A percentile compares a stretch with the other conserved stretches of the same genome.
Evolutionary conservation across 2,329 filamentous ascomycete species (phyloP).

Genomic region (Fusarium pseudograminearum): DNA sequence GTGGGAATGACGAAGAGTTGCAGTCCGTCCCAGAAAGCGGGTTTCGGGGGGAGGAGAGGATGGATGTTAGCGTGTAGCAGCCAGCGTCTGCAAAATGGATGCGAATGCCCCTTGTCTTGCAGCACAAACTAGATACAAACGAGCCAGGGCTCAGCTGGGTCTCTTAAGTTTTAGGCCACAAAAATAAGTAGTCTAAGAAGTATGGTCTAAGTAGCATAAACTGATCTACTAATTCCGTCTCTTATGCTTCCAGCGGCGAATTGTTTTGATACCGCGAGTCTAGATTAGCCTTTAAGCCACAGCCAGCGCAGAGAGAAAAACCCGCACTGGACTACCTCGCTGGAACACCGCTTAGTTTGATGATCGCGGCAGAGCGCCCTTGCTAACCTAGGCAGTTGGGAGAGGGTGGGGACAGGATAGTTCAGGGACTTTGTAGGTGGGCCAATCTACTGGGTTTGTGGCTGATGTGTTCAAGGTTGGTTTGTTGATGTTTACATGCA

Average conservation of each 20-base stretch:
- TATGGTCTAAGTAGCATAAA: not conserved
- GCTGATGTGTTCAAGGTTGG: constrained; percentile 23
- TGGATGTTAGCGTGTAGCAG: constrained; percentile 34
- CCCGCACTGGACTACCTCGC: not conserved
- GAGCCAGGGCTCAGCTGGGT: constrained; percentile 4
- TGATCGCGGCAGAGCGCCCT: constrained; percentile 29
- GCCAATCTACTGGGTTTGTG: constrained; percentile 20
- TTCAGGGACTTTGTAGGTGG: constrained; percentile 17
- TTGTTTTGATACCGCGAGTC: not conserved
- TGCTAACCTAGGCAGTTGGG: not conserved
- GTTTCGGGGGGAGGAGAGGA: constrained; percentile 33
- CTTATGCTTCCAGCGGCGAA: not conserved
- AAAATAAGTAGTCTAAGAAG: not conserved
- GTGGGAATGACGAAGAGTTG: constrained; percentile 35
- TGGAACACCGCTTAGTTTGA: constrained; percentile 2
- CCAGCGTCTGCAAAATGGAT: not conserved
- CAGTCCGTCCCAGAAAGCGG: constrained; percentile 44
- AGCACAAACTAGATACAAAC: constrained; percentile 8
- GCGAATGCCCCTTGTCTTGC: constrained; percentile 27
- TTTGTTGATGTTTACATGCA: constrained; percentile 37
- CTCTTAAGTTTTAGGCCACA: not conserved
- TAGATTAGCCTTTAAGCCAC: constrained; percentile 35
- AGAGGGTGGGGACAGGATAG: constrained; percentile 11
- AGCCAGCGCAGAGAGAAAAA: constrained; percentile 7
- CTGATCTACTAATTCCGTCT: not conserved